Evolutionary conservation across 2,329 filamentous ascomycete species (phyloP).

Genomic region (Nannizziopsis barbatae): DNA sequence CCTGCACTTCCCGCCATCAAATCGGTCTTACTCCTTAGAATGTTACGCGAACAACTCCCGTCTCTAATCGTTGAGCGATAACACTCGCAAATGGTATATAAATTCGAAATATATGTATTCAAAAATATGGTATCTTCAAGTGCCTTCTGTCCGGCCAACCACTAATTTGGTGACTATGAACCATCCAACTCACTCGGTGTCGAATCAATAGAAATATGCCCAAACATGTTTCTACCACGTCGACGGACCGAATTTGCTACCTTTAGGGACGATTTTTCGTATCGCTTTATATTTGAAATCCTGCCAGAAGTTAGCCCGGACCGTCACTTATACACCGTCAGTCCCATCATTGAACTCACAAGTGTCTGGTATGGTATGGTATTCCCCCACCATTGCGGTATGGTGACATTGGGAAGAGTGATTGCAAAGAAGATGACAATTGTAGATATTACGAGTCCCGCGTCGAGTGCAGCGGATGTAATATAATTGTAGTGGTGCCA

Average conservation of each 20-base stretch:
- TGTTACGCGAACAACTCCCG: too few relatives aligned
- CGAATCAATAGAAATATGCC: neutral
- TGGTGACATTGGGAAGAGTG: slow-evolving; percentile 44
- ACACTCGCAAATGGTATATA: too few relatives aligned
- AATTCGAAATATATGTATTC: too few relatives aligned
- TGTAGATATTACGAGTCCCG: slow-evolving; percentile 51
- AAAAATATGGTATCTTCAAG: too few relatives aligned
- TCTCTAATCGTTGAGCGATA: too few relatives aligned
- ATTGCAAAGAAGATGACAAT: slow-evolving; percentile 58
- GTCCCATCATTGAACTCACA: slow-evolving; percentile 13
- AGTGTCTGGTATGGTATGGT: slow-evolving; percentile 20
- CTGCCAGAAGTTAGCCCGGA: slow-evolving; percentile 1
- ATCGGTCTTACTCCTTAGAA: too few relatives aligned
- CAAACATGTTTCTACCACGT: neutral
- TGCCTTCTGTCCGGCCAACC: too few relatives aligned
- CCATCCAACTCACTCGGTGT: neutral
- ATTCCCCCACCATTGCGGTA: slow-evolving; percentile 51
- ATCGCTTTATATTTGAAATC: slow-evolving; percentile 11
- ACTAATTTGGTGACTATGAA: too few relatives aligned
- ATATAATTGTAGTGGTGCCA: slow-evolving; percentile 35
- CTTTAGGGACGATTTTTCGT: slow-evolving; percentile 5
- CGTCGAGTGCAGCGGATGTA: slow-evolving; percentile 29
- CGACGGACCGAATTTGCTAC: slow-evolving; percentile 10
- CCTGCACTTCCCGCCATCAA: too few relatives aligned
- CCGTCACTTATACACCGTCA: neutral